Evolutionary conservation across 768 basidiomycete species (phyloP), one percentile per base, ranked within the genome.

Genomic region (Psilocybe subaeruginosa): DNA sequence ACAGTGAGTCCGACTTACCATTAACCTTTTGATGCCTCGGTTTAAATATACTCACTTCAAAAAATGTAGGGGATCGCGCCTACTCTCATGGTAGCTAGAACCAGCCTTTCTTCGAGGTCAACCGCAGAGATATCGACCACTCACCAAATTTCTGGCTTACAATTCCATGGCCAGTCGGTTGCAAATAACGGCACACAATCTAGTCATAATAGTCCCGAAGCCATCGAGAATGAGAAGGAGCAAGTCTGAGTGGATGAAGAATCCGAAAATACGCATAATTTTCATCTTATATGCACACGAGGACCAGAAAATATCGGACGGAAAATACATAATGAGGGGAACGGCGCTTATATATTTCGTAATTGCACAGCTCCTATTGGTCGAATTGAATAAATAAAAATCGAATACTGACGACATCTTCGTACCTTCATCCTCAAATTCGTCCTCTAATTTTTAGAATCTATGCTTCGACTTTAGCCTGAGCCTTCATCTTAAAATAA

Each of bases 401-500:
- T 23, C 23, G 1, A 23, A 23, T 23, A 23, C 23, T 23, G 23
- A 23, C 23, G 23, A 23, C 23, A 23, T 23, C 23, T 23, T 23
- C 23, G 23, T 23, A 23, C 23, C 23, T 23, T 23, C 23, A 2
- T 23, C 23, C 23, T 23, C 23, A 23, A 23, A 23, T 23, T 23
- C 23, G 23, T 23, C 23, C 23, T 23, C 23, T 2, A 2, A 23
- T 23, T 2, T 23, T 23, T 23, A 23, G 23, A 23, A 23, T 14
- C 41, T 43, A 37, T 19, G 56, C 57, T 50, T 56, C 50, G 0
- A 59, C 65, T 54, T 82, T 80, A 2, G 82, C 84, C 54, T 83
- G 82, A 3, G 76, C 76, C 67, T 88, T 89, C 85, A 93, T 85
- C 66, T 82, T 78, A 70, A 90, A 95, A 72, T 92, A 97, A 69